Base-by-base conservation (phyloP, 306 rosid species). In the Citrullus colocynthis region DNA sequence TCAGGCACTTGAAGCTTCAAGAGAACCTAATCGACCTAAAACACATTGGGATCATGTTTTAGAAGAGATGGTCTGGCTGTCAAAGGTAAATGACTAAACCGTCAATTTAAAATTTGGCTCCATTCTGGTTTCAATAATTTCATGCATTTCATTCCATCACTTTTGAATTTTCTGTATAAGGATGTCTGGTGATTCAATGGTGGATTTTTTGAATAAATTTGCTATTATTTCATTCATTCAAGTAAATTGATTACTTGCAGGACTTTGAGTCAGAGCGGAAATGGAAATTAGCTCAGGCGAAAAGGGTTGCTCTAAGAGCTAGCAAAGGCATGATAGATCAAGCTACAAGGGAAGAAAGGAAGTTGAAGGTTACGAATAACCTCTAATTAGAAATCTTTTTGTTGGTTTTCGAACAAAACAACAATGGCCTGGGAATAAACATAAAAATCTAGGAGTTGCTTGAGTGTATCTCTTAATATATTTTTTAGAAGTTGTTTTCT, bases 41-140 rank as follows among this genome's bases (percentile, higher is more conserved):
- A 83, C 96, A 72, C 99, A 95, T 79, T 95, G 99, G 99, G 99
- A 95, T 87, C 97, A 95, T 90, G 99, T 95, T 80, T 90, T 95
- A 74, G 99, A 95, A 82, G 99, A 95, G 88, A 95, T 95, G 98
- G 88, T 84, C 77, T 95, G 98, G 98, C 85, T 95, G 59, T 95
- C 98, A 55, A 95, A 95, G 97, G 98, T 95, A 82, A 59, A 36
- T 79, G 45, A 62, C 56, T 21, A 6, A 75, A 76, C 77, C 80
- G n/a, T 77, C 45, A 75, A 75, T 74, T 63, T 78, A 77, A 78
- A 52, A 78, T 75, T 61, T 57, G 56, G 75, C 24, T n/a, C 73
- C 70, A 57, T 76, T 34, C 36, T 30, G 14, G 54, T 49, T 83
- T 30, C 78, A 24, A 59, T 4, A 12, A 28, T 62, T 54, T 62